These are phyloP conservation scores for Yarrowia sp. DNA, from an alignment of 805 yeast genomes.

Conservation along the genomic window DNA sequence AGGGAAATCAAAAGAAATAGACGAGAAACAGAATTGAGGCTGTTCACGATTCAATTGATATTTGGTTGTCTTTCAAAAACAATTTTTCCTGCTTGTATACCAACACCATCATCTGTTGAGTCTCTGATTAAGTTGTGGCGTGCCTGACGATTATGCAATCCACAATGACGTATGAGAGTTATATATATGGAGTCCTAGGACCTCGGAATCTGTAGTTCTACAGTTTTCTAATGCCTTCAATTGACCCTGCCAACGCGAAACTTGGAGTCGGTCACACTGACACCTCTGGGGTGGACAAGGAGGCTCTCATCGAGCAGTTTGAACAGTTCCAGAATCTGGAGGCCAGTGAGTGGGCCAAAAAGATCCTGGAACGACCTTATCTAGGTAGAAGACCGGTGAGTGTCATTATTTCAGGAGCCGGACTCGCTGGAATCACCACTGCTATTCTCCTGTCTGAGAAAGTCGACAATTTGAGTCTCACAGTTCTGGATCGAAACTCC, in stretches of 20 bases:
- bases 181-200: neutral
- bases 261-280: slow-evolving; percentile 24
- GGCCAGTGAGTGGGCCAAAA: slow-evolving; percentile 12
- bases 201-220: too few species aligned
- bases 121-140: slow-evolving; percentile 16
- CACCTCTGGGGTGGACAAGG: slow-evolving; percentile 15
- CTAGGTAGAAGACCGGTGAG: slow-evolving; percentile 38
- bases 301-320: slow-evolving; percentile 17
- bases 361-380: slow-evolving; percentile 8
- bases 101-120: too few species aligned
- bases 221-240: neutral
- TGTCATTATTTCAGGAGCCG: slow-evolving; percentile 48
- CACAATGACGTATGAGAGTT: slow-evolving; percentile 3
- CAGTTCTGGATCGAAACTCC: slow-evolving; percentile 45
- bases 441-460: slow-evolving; percentile 44
- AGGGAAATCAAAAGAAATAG: too few species aligned
- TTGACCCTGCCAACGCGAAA: neutral
- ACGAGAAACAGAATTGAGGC: too few species aligned
- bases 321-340: slow-evolving; percentile 7
- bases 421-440: slow-evolving; percentile 46
- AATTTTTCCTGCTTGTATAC: too few species aligned
- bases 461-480: slow-evolving; percentile 43
- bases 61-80: too few species aligned
- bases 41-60: too few species aligned
- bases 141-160: slow-evolving; percentile 20